Base-by-base conservation (phyloP, 2,329 filamentous ascomycete genomes). In the Trichoderma afroharzianum region DNA sequence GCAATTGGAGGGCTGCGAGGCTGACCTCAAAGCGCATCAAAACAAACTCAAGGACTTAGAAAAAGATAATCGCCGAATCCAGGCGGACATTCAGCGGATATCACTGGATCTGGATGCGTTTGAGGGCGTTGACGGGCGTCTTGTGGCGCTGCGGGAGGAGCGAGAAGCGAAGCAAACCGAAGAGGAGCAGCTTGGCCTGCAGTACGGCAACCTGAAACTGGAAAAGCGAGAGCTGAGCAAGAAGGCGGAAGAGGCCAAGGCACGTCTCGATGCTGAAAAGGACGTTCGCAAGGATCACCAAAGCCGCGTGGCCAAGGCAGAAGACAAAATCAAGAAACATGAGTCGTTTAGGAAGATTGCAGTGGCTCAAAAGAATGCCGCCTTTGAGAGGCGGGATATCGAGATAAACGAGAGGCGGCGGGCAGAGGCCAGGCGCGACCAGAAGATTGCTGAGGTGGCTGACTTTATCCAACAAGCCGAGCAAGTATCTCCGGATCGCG, bases 61-160 rank as follows among this genome's bases (percentile, higher is more conserved):
- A 72, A 80, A 88, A 50, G 81, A 85, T 3, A 78, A 87, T 39
- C 90, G 93, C 73, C 81, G 83, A 66, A 87, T 90, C 7, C 87
- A 91, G 66, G 89, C 91, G 66, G 83, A 85, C 7, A 85, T 92
- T 8, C 83, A 85, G 58, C 76, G 68, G 74, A 80, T 72, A 76
- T 87, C 61, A 76, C 88, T 89, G 68, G 88, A 89, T 58, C 85
- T 97, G 50, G 90, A 93, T 73, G 85, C 83, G 30, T 88, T 88
- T 61, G 87, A 92, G 72, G 91, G 91, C 3, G 88, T 90, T 69
- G 93, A 94, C 77, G 90, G 88, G 63, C 86, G 86, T 67, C 82
- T 95, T 1, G 86, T 90, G 59, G 82, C 82, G 14, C 82, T 94
- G 2, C 87, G 87, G 69, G 80, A 83, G 18, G 83, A 88, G 62